phyloP scores from a whole-genome alignment of 306 rosid species.

The Vigna angularis region DNA sequence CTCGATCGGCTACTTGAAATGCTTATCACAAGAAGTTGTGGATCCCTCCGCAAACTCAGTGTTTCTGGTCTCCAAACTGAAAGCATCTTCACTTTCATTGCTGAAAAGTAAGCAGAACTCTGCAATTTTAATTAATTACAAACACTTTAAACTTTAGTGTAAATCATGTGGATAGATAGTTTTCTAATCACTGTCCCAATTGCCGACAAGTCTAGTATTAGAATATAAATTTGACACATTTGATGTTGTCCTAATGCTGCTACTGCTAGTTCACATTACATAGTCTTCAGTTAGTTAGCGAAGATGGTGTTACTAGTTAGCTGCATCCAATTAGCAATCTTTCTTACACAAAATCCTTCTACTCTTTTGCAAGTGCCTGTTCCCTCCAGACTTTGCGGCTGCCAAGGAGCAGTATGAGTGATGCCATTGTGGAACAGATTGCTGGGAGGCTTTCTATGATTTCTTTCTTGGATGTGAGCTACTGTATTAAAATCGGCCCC shows the following conservation, averaged over 20 bases:
- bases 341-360: slow-evolving; percentile 41
- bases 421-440: slow-evolving; percentile 69
- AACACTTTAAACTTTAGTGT: not conserved
- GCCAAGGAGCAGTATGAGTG: slow-evolving; percentile 74
- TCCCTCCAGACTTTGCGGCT: slow-evolving; percentile 80
- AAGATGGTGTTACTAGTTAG: too few species aligned
- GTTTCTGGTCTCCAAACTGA: slow-evolving; percentile 75
- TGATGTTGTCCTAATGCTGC: not conserved
- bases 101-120: slow-evolving; percentile 79
- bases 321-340: slow-evolving; percentile 20
- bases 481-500: slow-evolving; percentile 75
- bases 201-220: not conserved
- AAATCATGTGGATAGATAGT: slow-evolving; percentile 7
- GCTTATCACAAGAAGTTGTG: slow-evolving; percentile 74
- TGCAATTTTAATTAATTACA: slow-evolving; percentile 13
- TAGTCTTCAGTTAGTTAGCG: not conserved
- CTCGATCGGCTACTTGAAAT: slow-evolving; percentile 76
- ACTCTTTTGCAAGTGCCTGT: slow-evolving; percentile 81
- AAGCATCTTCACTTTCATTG: slow-evolving; percentile 72
- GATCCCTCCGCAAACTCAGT: slow-evolving; percentile 83
- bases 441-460: slow-evolving; percentile 74
- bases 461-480: slow-evolving; percentile 95
- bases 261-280: slow-evolving; percentile 7
- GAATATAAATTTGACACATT: slow-evolving; percentile 9
- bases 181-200: slow-evolving; percentile 11